These are phyloP conservation scores for Laburnicola sp. DNA, from an alignment of 2,329 filamentous ascomycete genomes.

Conservation along the genomic window DNA sequence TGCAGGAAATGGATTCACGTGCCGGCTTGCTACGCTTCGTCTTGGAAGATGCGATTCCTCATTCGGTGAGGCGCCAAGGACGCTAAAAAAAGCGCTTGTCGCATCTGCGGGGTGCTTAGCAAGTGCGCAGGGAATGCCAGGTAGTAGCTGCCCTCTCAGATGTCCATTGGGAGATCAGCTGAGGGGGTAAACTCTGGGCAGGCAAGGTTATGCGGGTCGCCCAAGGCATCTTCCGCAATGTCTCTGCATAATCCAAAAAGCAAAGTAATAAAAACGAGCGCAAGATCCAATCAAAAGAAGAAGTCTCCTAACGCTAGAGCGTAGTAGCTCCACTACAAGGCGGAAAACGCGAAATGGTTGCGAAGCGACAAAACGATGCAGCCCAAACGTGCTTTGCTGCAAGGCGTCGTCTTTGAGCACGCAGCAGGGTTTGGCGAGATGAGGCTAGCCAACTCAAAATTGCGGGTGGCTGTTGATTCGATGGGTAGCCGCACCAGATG, in stretches of 20 bases:
- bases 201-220: slow-evolving; percentile 7
- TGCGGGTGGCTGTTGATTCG: slow-evolving; percentile 26
- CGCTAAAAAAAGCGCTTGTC: neutral
- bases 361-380: slow-evolving; percentile 26
- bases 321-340: slow-evolving; percentile 17
- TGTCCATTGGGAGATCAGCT: neutral
- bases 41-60: slow-evolving; percentile 13
- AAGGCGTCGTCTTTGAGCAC: slow-evolving; percentile 29
- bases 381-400: slow-evolving; percentile 39
- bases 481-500: slow-evolving; percentile 25
- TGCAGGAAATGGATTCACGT: slow-evolving; percentile 33
- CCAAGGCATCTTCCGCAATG: slow-evolving; percentile 15
- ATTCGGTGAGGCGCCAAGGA: neutral
- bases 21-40: slow-evolving; percentile 13
- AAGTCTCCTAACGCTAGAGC: slow-evolving; percentile 8
- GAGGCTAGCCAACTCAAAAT: slow-evolving; percentile 18
- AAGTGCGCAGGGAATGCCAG: neutral
- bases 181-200: neutral
- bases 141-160: neutral
- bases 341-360: slow-evolving; percentile 27
- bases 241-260: neutral
- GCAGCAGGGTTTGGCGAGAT: slow-evolving; percentile 39
- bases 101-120: neutral
- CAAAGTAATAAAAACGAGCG: slow-evolving; percentile 12
- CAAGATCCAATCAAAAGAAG: slow-evolving; percentile 19